Evolutionary conservation across 805 yeast species (phyloP).

Genomic region (Starmerella cellae): DNA sequence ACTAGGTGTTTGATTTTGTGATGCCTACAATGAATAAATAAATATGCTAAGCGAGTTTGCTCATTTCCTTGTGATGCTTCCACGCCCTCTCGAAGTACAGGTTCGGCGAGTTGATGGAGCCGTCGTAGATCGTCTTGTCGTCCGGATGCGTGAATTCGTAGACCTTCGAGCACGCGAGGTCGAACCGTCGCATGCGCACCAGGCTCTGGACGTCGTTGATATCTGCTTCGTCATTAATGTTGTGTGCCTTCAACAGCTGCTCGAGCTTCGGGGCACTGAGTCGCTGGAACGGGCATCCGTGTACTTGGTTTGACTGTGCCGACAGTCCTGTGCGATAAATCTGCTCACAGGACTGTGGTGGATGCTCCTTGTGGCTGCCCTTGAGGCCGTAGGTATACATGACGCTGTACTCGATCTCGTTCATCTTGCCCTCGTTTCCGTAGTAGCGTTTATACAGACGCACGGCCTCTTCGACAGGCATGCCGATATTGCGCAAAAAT

Average conservation of each 20-base stretch:
- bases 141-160: constrained; percentile 52
- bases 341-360: constrained; percentile 73
- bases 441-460: constrained; percentile 58
- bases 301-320: constrained; percentile 36
- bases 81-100: constrained; percentile 42
- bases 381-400: constrained; percentile 85
- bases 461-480: constrained; percentile 74
- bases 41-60: neutral
- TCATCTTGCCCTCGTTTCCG: constrained; percentile 8
- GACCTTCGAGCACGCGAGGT: constrained; percentile 77
- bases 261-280: constrained; percentile 51
- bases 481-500: constrained; percentile 81
- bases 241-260: constrained; percentile 45
- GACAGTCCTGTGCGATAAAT: constrained; percentile 53
- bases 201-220: constrained; percentile 39
- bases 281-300: constrained; percentile 90
- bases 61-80: constrained; percentile 7
- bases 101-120: constrained; percentile 72
- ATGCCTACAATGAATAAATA: no score
- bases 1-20: no score
- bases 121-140: constrained; percentile 33
- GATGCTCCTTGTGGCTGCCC: constrained; percentile 75
- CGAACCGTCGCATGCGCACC: constrained; percentile 46
- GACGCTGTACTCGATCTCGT: constrained; percentile 72
- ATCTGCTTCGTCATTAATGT: constrained; percentile 43